Base-by-base conservation (phyloP, 805 yeast genomes). In the Candida fluviatilis region DNA sequence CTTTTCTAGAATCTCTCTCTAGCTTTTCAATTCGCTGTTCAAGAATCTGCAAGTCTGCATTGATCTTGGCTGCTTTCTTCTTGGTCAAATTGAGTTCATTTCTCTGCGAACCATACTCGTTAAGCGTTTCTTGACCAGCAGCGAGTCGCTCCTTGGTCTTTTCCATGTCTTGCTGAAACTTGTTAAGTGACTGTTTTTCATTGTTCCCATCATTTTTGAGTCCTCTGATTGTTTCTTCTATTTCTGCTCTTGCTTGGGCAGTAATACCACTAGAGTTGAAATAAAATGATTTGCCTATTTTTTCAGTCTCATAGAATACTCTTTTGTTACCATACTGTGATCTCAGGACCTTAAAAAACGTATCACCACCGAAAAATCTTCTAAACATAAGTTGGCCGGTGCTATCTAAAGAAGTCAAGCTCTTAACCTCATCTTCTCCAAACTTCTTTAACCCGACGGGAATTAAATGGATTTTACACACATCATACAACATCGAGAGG, bases 241-340 rank as follows among this genome's bases (percentile, higher is more conserved):
- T 45, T 14, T 52, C 52, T 5, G 4, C 43, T 36, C 50, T 52
- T 10, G 50, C 52, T 37, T 56, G 54, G 38, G 52, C 52, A 0
- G 69, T 52, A 15, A 66, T 48, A 2, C 71, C 71, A 19, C 51
- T 44, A 2, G 53, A 42, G 2, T 66, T 54, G 58, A 67, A 59
- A 16, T 57, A 55, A 21, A 50, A 51, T 1, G 69, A 54, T 3
- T 49, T 41, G 4, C 51, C 47, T 15, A 64, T 51, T 49, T 52
- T 48, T 46, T 69, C 62, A 38, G 76, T 55, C 30, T 60, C 39
- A 71, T 69, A 53, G 36, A 73, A 66, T 2, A 71, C 60, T 50
- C 80, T 85, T 45, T 61, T 68, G 2, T 65, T 57, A 18, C 95
- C 95, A 59, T 83, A 88, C 13, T 55, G 57, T 1, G 96, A 89